Percentiles rank a stretch among this genome's conserved stretches.
phyloP scores from a whole-genome alignment of 768 basidiomycete genomes.

The Neoboletus subvelutipes region DNA sequence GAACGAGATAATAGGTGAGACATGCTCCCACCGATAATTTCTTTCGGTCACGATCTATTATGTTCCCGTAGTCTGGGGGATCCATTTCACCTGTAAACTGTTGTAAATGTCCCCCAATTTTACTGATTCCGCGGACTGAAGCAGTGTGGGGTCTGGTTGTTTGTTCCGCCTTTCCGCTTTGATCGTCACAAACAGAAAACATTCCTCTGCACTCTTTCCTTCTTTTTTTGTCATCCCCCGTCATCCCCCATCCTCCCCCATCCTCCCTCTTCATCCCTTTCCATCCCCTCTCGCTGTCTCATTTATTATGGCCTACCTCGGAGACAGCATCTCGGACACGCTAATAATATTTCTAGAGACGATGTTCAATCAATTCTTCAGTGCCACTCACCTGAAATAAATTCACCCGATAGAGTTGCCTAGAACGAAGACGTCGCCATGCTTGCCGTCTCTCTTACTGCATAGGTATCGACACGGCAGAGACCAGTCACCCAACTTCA shows the following conservation, averaged over 20 bases:
- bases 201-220: background rate
- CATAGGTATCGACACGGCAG: background rate
- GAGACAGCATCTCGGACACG: background rate
- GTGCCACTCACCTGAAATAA: conserved; percentile 9
- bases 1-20: conserved; percentile 17
- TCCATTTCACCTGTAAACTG: background rate
- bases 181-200: conserved; percentile 18
- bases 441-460: background rate
- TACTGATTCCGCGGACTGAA: background rate
- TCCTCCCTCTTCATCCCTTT: background rate
- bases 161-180: conserved; percentile 13
- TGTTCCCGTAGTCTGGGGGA: background rate
- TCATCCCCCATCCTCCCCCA: background rate
- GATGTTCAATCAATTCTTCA: background rate
- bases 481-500: background rate
- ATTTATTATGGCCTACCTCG: background rate
- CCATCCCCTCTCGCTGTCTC: background rate
- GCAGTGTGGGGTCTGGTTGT: background rate
- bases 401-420: background rate
- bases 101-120: background rate
- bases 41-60: background rate
- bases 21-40: conserved; percentile 2
- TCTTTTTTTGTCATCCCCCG: background rate
- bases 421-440: background rate
- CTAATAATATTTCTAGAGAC: background rate